Evolutionary conservation across 495 filamentous ascomycete genomes (phyloP), one percentile per base, ranked within the genome.

Genomic region (Annulohypoxylon moriforme): DNA sequence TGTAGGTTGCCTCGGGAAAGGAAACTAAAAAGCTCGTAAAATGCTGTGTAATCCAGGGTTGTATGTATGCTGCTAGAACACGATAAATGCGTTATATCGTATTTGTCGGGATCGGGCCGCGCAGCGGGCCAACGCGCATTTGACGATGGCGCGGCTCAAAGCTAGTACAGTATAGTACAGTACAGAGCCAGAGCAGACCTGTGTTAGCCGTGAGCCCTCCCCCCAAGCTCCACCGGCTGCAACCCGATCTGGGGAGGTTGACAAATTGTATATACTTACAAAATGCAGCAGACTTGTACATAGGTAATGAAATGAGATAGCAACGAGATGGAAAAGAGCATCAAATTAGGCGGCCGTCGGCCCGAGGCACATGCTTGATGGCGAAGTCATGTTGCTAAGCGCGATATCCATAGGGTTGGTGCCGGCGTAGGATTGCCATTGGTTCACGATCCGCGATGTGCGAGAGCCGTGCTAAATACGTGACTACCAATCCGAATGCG

Each of bases 111-210:
- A 69, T 65, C 71, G 71, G 71, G 66, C 71, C 71, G 71, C 66
- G 16, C 65, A 73, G 69, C 71, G 71, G 71, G 71, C 71, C 71
- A 73, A 73, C 71, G 62, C 71, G 52, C 71, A 73, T 58, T 59
- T 42, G 10, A 47, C 10, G 44, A 69, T 59, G 40, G 62, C 50
- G 66, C 66, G 66, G 66, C 66, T 63, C 62, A 49, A 66, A 55
- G 36, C 36, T 22, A 66, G 44, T 52, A 47, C n/a, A 68, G 24
- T 29, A 29, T 29, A n/a, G 27, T 29, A 29, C 2, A 29, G 6
- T 50, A 44, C 14, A 72, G 38, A 29, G 44, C 49, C 27, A 60
- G 27, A 3, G 27, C 27, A 29, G 14, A 0, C 13, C 36, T 4
- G 31, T 42, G 29, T 61, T 18, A 42, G 60, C 47, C 25, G 13